Evolutionary conservation across 352 stramenopile genomes (phyloP), one percentile per base, ranked within the genome.

Genomic region (Globisporangium uncinulatum): DNA sequence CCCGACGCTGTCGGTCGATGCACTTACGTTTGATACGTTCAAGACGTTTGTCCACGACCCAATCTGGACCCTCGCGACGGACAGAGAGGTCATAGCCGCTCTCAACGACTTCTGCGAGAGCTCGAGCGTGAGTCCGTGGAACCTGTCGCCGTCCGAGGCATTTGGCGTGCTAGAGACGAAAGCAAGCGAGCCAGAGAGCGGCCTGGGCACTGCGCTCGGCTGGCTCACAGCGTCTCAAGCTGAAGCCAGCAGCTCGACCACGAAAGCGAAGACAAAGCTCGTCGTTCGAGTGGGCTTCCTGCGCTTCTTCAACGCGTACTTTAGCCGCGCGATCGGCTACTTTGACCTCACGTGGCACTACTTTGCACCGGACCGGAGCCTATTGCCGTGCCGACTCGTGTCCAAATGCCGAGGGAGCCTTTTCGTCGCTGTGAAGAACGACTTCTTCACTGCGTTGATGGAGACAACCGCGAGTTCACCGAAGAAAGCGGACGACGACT

Each of bases 401-500:
- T 77, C 82, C 0, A 57, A 72, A 13, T 86, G 86, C n/a, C 74
- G 87, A 14, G 74, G 74, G 0, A 81, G 72, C 42, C 54, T 96
- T 6, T 96, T 96, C 52, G 62, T 80, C 14, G 65, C 63, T n/a
- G 76, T 91, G 57, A 96, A 96, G 53, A 88, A 92, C 53, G 51
- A 75, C 0, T 70, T 95, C 10, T 87, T 96, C 60, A 79, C 72
- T 1, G 46, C 68, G 10, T 42, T 95, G 2, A 79, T 96, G 60
- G 73, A 88, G 32, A 77, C 74, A 17, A 97, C 89, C 4, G 67
- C 83, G 3, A 94, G 88, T 29, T 69, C 79, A 0, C 70, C 86
- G 0, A 89, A 86, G 37, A 87, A 85, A 55, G 73, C 81, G 1
- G 89, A 97, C 32, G 89, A 97, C 58, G 89, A 97, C 61, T 97